Evolutionary conservation across 2,329 filamentous ascomycete genomes (phyloP).

Genomic region (Pezicula rhizophila): DNA sequence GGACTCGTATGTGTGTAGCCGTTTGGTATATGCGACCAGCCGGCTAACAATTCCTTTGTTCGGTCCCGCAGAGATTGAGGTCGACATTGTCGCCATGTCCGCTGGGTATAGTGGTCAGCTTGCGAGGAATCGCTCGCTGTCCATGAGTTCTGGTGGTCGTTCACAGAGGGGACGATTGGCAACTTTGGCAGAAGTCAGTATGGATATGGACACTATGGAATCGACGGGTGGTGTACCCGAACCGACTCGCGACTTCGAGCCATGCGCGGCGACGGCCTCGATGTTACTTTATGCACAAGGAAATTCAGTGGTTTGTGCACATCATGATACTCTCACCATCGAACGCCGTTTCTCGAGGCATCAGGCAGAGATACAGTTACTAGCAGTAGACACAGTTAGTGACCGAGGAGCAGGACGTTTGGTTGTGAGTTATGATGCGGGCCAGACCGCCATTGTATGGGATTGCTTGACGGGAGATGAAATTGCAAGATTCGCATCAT

Average conservation of each 20-base stretch:
- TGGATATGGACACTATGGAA: conserved; percentile 29
- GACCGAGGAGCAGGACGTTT: conserved; percentile 77
- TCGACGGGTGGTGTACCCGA: conserved; percentile 29
- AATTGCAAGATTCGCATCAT: conserved; percentile 85
- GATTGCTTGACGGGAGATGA: conserved; percentile 89
- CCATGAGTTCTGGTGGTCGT: conserved; percentile 51
- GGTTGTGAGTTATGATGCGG: conserved; percentile 87
- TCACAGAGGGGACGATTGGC: conserved; percentile 36
- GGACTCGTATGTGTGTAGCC: conserved; percentile 14
- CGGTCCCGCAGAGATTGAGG: conserved; percentile 20
- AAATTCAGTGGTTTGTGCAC: conserved; percentile 74
- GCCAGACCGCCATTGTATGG: conserved; percentile 93
- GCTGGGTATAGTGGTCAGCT: conserved; percentile 48
- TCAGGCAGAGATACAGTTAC: conserved; percentile 72
- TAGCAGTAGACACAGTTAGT: conserved; percentile 87
- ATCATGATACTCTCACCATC: conserved; percentile 87
- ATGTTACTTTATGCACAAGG: conserved; percentile 87
- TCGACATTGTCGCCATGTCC: conserved; percentile 47
- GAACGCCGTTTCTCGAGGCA: conserved; percentile 83
- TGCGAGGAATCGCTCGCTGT: conserved; percentile 53
- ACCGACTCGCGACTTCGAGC: conserved; percentile 61
- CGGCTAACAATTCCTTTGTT: conserved; percentile 23
- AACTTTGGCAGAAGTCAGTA: conserved; percentile 46
- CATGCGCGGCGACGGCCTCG: conserved; percentile 84
- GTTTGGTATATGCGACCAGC: conserved; percentile 19